Evolutionary conservation across 495 filamentous ascomycete genomes (phyloP), one percentile per base, ranked within the genome.

Genomic region (Ramalina intermedia): DNA sequence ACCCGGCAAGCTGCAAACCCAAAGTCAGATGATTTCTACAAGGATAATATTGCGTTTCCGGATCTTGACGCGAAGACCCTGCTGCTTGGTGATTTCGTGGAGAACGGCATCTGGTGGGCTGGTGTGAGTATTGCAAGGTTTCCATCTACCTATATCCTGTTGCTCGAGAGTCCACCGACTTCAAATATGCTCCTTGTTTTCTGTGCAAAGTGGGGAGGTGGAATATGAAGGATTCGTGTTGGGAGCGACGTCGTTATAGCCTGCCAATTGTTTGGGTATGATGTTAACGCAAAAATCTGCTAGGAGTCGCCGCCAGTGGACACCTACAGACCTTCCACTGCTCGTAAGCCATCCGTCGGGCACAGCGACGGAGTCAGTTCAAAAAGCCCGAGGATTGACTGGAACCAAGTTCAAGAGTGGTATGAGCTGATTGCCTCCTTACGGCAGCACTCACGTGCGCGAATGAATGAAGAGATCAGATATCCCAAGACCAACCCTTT

Each of bases 41-140:
- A 47, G 9, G 42, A 43, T 1, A 49, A 65, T 27, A 51, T 60
- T 9, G 56, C 56, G 7, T 52, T 73, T 4, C 75, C 73, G 23
- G 74, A 79, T 45, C 63, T 87, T 23, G 86, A 91, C 61, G 76
- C 82, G 0, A 91, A 89, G 61, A 80, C 84, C 0, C 68, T 91
- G 12, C 69, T 90, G 12, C 60, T 87, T n/a, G 86, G 85, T 13
- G 78, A 90, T 51, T 66, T 91, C 52, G 81, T 81, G 0, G 85
- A 91, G 61, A 91, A 90, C 59, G 85, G 85, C 2, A 75, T 75
- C 13, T 91, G 85, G 86, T 91, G 85, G 85, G 83, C 78, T 45
- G 81, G 79, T 18, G 69, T 33, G 29, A 33, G 29, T 33, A 33
- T 33, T 33, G 29, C 29, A 33, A 74, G 1, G 1, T 47, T 62